Evolutionary conservation across 192 early-diverging fungal genomes (phyloP).

Genomic region (Hyaloraphidium curvatum): DNA sequence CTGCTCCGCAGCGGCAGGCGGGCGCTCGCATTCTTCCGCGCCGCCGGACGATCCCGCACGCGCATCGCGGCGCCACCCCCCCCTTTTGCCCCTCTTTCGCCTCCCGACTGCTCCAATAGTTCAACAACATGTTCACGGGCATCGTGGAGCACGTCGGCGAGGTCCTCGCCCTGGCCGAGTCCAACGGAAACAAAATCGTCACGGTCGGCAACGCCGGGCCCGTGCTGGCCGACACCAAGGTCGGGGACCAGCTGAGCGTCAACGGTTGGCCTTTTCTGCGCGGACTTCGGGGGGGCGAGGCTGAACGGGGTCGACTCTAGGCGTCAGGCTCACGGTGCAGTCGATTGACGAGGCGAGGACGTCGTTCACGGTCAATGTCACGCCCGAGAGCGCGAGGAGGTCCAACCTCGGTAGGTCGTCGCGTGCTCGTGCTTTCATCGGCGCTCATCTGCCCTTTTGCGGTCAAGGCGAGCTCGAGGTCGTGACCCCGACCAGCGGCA

Average conservation of each 20-base stretch:
- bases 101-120: too few species aligned
- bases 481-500: too few species aligned
- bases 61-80: too few species aligned
- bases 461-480: constrained; percentile 39
- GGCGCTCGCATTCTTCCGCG: too few species aligned
- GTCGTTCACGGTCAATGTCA: constrained; percentile 78
- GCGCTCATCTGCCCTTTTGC: not conserved
- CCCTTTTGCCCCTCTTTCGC: too few species aligned
- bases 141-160: constrained; percentile 83
- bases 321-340: constrained; percentile 88
- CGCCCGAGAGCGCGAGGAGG: constrained; percentile 80
- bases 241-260: constrained; percentile 86
- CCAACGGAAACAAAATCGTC: constrained; percentile 61
- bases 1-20: too few species aligned
- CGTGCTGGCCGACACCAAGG: constrained; percentile 62
- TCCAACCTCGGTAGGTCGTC: constrained; percentile 60
- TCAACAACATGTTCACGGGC: constrained; percentile 90
- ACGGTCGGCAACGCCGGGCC: constrained; percentile 21
- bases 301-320: too few species aligned
- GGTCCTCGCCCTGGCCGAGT: constrained; percentile 38
- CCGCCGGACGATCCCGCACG: too few species aligned
- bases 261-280: constrained; percentile 74
- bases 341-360: constrained; percentile 46
- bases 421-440: not conserved
- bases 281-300: too few species aligned